Percentiles rank a stretch among this genome's conserved stretches.
phyloP scores from a whole-genome alignment of 2,329 filamentous ascomycete genomes.

The Monilinia polystroma region DNA sequence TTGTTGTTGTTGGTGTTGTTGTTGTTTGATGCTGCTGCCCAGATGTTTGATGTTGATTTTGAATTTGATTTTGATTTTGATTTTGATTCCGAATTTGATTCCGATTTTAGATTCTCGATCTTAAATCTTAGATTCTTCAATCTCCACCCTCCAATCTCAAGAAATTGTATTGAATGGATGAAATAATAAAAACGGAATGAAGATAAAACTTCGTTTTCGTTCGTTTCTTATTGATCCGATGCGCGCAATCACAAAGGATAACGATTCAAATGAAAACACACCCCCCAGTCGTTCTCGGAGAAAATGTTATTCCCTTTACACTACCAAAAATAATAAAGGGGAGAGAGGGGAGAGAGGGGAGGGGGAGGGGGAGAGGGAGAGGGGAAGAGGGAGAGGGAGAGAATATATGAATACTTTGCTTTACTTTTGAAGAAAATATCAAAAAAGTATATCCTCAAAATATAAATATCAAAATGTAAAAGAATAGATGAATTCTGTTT shows the following conservation, averaged over 20 bases:
- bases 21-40: too few relatives aligned
- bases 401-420: neutral
- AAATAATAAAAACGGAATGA: too few relatives aligned
- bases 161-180: too few relatives aligned
- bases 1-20: too few relatives aligned
- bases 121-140: too few relatives aligned
- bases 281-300: neutral
- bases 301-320: neutral
- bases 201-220: constrained; percentile 13
- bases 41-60: too few relatives aligned
- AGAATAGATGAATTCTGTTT: neutral
- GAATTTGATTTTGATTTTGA: too few relatives aligned
- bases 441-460: constrained; percentile 9
- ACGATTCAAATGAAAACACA: neutral
- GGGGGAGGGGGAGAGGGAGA: neutral
- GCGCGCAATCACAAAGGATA: constrained; percentile 14
- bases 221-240: neutral
- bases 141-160: too few relatives aligned
- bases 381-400: neutral
- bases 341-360: too few relatives aligned
- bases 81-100: too few relatives aligned
- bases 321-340: too few relatives aligned
- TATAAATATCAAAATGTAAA: neutral
- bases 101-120: too few relatives aligned
- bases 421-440: neutral